Evolutionary conservation across 2,329 filamentous ascomycete species (phyloP).

Genomic region (Xylariaceae sp.): DNA sequence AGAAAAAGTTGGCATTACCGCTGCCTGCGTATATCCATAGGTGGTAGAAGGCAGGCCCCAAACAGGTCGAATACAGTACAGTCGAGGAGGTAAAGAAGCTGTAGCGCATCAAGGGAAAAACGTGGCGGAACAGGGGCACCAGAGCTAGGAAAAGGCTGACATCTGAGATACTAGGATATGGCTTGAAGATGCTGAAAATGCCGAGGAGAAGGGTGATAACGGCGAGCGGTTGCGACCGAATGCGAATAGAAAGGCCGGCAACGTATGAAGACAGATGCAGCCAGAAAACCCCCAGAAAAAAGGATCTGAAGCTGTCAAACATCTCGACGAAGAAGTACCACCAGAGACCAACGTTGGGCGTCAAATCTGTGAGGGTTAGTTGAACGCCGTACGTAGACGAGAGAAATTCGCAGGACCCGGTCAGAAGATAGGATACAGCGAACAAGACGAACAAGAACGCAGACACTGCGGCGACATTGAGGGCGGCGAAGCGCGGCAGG

Average conservation of each 20-base stretch:
- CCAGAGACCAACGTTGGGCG: conserved; percentile 94
- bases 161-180: conserved; percentile 91
- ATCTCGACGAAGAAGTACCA: conserved; percentile 99
- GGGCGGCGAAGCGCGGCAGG: conserved; percentile 46
- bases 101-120: conserved; percentile 92
- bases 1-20: conserved; percentile 98
- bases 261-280: conserved; percentile 89
- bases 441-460: conserved; percentile 60
- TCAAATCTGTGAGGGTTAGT: conserved; percentile 83
- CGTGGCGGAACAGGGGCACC: conserved; percentile 81
- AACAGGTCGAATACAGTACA: conserved; percentile 79
- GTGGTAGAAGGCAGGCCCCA: conserved; percentile 94
- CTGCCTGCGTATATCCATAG: conserved; percentile 98
- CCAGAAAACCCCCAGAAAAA: conserved; percentile 98
- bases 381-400: conserved; percentile 89
- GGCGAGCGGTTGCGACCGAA: conserved; percentile 82
- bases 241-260: conserved; percentile 74
- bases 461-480: conserved; percentile 49
- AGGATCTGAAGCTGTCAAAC: conserved; percentile 95
- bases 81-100: conserved; percentile 81
- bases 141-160: conserved; percentile 80
- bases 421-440: conserved; percentile 66
- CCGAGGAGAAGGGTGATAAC: conserved; percentile 81
- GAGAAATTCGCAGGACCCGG: conserved; percentile 84
- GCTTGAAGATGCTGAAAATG: conserved; percentile 92